A percentile compares a stretch with the other conserved stretches of the same genome.
Conservation (phyloP, 371 early-diverging fungal genomes). For the Syncephalastrum sp. region DNA sequence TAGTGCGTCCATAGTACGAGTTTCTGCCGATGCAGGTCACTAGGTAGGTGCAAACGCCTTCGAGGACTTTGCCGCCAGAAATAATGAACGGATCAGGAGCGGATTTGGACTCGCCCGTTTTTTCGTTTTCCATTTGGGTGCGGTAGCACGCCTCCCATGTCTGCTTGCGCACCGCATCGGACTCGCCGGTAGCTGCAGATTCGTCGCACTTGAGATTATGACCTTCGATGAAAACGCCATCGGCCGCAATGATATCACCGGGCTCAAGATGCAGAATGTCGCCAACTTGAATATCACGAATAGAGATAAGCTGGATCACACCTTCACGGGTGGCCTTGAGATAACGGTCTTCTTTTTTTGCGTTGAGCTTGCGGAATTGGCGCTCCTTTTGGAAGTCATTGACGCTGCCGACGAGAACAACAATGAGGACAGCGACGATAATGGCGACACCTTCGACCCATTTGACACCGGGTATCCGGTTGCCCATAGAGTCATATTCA, state of each 20-base stretch:
- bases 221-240: slow-evolving; percentile 83
- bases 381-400: slow-evolving; percentile 88
- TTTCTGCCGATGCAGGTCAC: slow-evolving; percentile 71
- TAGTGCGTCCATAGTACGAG: slow-evolving; percentile 75
- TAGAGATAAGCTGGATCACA: slow-evolving; percentile 73
- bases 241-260: slow-evolving; percentile 90
- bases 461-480: slow-evolving; percentile 51
- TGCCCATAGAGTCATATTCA: slow-evolving; percentile 35
- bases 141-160: slow-evolving; percentile 35
- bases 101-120: slow-evolving; percentile 13
- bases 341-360: slow-evolving; percentile 79
- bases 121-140: background rate
- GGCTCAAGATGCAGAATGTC: slow-evolving; percentile 90
- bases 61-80: slow-evolving; percentile 73
- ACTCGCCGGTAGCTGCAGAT: slow-evolving; percentile 91
- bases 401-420: slow-evolving; percentile 75
- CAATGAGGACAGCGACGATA: slow-evolving; percentile 77
- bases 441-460: slow-evolving; percentile 86
- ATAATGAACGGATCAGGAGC: slow-evolving; percentile 71
- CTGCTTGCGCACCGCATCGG: slow-evolving; percentile 70
- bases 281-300: slow-evolving; percentile 84
- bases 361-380: slow-evolving; percentile 82
- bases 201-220: slow-evolving; percentile 89
- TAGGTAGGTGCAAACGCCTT: slow-evolving; percentile 77
- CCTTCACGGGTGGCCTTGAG: slow-evolving; percentile 79